phyloP scores from a whole-genome alignment of 192 early-diverging fungal species.

The Dimargaris cristalligena region DNA sequence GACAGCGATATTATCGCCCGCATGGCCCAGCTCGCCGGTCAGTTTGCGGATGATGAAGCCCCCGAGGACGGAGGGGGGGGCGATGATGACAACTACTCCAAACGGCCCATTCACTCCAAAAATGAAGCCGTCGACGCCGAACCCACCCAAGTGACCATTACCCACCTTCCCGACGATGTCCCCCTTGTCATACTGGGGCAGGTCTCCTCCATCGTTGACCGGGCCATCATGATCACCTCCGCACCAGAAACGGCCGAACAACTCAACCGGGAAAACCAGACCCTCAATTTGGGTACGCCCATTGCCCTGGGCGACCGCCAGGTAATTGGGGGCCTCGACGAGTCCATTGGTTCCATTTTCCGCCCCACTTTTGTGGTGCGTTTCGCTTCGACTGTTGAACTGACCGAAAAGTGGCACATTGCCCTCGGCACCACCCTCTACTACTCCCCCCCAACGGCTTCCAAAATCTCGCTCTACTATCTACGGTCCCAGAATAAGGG shows the following conservation, averaged over 20 bases:
- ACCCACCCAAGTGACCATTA: slow-evolving; percentile 28
- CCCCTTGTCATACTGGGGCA: slow-evolving; percentile 39
- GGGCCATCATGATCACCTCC: slow-evolving; percentile 50
- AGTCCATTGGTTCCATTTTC: slow-evolving; percentile 82
- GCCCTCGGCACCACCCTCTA: slow-evolving; percentile 36
- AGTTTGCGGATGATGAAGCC: too few relatives aligned
- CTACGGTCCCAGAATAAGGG: slow-evolving; percentile 60
- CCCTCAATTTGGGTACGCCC: slow-evolving; percentile 63
- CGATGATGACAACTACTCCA: too few relatives aligned
- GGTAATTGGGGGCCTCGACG: slow-evolving; percentile 60
- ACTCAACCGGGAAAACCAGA: slow-evolving; percentile 17
- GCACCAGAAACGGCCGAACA: slow-evolving; percentile 14
- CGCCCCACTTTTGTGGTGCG: slow-evolving; percentile 70
- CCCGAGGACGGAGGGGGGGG: too few relatives aligned
- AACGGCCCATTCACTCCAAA: too few relatives aligned
- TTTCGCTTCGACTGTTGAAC: slow-evolving; percentile 44
- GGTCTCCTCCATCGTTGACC: slow-evolving; percentile 51
- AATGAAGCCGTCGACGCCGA: slow-evolving; percentile 40
- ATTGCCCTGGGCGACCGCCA: slow-evolving; percentile 41
- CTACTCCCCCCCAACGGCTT: slow-evolving; percentile 39
- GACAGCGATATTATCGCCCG: too few relatives aligned
- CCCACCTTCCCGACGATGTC: slow-evolving; percentile 30
- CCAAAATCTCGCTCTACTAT: slow-evolving; percentile 43
- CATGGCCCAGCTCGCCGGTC: too few relatives aligned
- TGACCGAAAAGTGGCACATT: slow-evolving; percentile 24